Evolutionary conservation across 352 stramenopile genomes (phyloP), one percentile per base, ranked within the genome.

Genomic region (Phytophthora pinifolia): DNA sequence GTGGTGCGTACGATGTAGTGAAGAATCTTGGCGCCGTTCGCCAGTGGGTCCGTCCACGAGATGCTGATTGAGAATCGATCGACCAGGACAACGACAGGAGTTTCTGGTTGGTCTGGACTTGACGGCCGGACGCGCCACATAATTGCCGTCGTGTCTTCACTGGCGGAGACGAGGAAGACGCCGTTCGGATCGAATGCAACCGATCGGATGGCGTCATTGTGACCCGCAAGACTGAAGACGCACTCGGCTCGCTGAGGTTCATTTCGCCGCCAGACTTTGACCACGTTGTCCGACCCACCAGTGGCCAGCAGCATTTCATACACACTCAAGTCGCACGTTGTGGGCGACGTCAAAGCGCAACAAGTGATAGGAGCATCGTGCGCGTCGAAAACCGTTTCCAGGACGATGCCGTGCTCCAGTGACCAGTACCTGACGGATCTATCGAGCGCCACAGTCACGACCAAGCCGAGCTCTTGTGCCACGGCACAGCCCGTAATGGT

Each of bases 251-350:
- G 27, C 6, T 33, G 10, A 1, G 32, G 14, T 1, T 36, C 10
- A 3, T 45, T 58, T 47, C 64, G 56, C 3, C 64, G 51, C 79
- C 79, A 87, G 0, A 89, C 61, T 50, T 87, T 89, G 20, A 87
- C 68, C n/a, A 84, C 45, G 20, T 87, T 87, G 56, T 86, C 79
- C 15, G 74, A 77, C 7, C 58, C 79, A 20, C 74, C 74, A 13
- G 76, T 89, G 4, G 76, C 74, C 10, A 87, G 46, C 4, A 86
- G 31, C 30, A 79, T 65, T 1, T 81, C 54, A 45, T 65, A 57
- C 9, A 53, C 9, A n/a, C 20, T 54, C 2, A 50, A 30, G 43
- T 67, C 37, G 12, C 53, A 66, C 1, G 65, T 71, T 0, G 47
- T 62, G 8, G 63, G 46, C 1, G 54, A 67, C 10, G 76, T 83